Evolutionary conservation across 768 basidiomycete genomes (phyloP), one percentile per base, ranked within the genome.

Genomic region (Termitomyces sp.): DNA sequence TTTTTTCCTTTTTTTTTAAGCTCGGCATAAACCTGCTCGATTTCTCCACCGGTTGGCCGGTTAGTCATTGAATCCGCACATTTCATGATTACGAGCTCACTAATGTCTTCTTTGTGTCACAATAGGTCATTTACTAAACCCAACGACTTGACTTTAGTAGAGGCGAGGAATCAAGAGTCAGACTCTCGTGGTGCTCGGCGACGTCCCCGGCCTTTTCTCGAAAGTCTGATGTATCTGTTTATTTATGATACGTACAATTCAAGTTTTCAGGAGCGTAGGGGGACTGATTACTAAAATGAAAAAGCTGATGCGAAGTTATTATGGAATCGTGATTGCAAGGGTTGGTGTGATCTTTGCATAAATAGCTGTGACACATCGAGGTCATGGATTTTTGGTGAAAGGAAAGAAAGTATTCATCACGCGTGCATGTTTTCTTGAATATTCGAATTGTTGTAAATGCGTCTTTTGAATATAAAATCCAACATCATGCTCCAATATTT

Each of bases 21-120:
- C 69, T 79, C 17, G 76, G 76, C 12, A 76, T 79, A 64, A 80
- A 79, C 60, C 64, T 68, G 12, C 70, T 80, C 48, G 72, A 77
- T 55, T 80, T 80, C 65, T 75, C 77, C n/a, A 72, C 69, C 56
- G 78, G 78, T 7, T 81, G 78, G 78, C 78, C 78, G 5, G 77
- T 79, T 10, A 15, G 19, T 35, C 11, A 12, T 21, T 21, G 3
- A 19, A 48, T 12, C 11, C 31, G 3, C 12, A 33, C 28, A 30
- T 15, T 15, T 23, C 21, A 14, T 33, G 47, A 33, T 9, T 15
- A n/a, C 9, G 12, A 48, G n/a, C 7, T n/a, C 31, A 48, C n/a
- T 47, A 2, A 7, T 48, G 11, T n/a, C 17, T 30, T 31, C 15
- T 38, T 17, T 2, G 5, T 37, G 14, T 49, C 19, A 11, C 33